Evolutionary conservation across 2,329 filamentous ascomycete species (phyloP).

Genomic region (Dactylellina drechsleri): DNA sequence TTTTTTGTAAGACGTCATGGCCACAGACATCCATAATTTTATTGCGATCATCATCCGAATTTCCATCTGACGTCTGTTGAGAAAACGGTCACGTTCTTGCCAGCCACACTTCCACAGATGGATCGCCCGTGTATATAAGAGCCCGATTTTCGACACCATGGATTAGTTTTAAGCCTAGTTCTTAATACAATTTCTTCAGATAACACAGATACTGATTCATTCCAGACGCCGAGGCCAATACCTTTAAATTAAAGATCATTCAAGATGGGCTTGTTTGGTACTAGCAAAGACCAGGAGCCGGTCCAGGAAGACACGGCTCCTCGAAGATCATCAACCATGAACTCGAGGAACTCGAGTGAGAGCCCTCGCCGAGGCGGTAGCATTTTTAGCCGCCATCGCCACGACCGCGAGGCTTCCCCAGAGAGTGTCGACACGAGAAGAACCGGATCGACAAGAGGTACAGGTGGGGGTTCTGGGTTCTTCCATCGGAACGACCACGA

Average conservation of each 20-base stretch:
- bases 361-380: conserved; percentile 40
- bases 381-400: conserved; percentile 42
- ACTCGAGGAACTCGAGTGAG: conserved; percentile 30
- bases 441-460: conserved; percentile 26
- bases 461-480: conserved; percentile 25
- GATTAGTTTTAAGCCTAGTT: no score
- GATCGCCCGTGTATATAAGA: no score
- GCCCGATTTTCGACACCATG: no score
- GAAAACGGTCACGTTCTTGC: not conserved
- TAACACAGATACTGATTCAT: no score
- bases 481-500: conserved; percentile 23
- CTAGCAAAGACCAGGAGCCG: conserved; percentile 24
- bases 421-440: conserved; percentile 39
- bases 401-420: conserved; percentile 34
- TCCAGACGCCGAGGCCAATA: no score
- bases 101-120: not conserved
- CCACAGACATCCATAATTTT: not conserved
- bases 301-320: conserved; percentile 29
- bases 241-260: not conserved
- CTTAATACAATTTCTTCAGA: no score
- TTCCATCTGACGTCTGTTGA: conserved; percentile 6
- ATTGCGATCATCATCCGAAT: not conserved
- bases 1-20: not conserved
- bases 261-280: conserved; percentile 43
- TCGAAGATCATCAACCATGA: conserved; percentile 25